Conservation (phyloP, 345 rosid species). For the Hibiscus syriacus region DNA sequence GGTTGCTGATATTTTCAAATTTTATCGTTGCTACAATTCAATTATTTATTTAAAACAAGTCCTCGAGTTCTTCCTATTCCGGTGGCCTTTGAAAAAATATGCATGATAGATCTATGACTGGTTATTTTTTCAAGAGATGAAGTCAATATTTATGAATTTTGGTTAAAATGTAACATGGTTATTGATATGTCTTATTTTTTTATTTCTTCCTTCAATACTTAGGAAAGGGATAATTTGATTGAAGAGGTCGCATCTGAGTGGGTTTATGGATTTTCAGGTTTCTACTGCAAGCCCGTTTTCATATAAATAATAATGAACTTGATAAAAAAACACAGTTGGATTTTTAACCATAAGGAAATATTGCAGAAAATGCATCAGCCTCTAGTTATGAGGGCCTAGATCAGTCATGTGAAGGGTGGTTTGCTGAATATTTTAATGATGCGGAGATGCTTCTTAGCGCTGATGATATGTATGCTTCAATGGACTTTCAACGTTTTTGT, state of each 20-base stretch:
- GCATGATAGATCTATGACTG: background rate
- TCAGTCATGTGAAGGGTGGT: slow-evolving; percentile 62
- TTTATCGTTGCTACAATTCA: background rate
- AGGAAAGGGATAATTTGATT: slow-evolving; percentile 57
- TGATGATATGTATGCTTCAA: slow-evolving; percentile 55
- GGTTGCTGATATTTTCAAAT: background rate
- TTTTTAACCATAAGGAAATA: slow-evolving; percentile 12
- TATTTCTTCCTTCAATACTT: slow-evolving; percentile 10
- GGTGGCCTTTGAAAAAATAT: background rate
- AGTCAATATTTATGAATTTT: background rate
- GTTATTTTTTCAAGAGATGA: background rate
- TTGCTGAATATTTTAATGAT: slow-evolving; percentile 57
- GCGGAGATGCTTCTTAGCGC: slow-evolving; percentile 41
- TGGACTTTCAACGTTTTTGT: slow-evolving; percentile 12
- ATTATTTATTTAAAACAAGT: background rate
- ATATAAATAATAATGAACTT: background rate
- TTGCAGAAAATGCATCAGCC: slow-evolving; percentile 41
- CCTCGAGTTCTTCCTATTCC: background rate
- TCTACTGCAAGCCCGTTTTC: slow-evolving; percentile 9
- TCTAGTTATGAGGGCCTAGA: slow-evolving; percentile 48
- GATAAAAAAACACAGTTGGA: slow-evolving; percentile 8
- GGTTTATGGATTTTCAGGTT: slow-evolving; percentile 68
- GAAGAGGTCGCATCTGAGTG: slow-evolving; percentile 62
- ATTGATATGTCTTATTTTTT: background rate
- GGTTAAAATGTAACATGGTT: background rate